These are phyloP conservation scores for Sarocladium oryzae DNA, from an alignment of 2,329 filamentous ascomycete genomes.

Conservation along the genomic window DNA sequence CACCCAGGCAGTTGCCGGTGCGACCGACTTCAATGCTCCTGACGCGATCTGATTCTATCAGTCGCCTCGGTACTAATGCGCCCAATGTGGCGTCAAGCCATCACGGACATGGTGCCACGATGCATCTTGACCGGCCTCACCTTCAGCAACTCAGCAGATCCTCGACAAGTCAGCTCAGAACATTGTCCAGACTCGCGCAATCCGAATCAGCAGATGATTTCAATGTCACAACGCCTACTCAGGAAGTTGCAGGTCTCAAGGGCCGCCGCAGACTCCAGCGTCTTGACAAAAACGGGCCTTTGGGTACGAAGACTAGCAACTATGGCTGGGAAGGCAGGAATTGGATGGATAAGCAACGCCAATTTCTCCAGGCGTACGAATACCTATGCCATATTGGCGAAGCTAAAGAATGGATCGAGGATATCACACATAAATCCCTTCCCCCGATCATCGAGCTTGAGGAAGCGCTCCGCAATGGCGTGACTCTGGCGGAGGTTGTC, in stretches of 20 bases:
- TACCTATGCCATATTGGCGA: conserved; percentile 98
- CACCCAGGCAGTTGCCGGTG: conserved; percentile 33
- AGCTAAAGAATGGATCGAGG: conserved; percentile 97
- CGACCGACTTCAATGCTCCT: conserved; percentile 58
- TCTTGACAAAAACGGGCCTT: conserved; percentile 45
- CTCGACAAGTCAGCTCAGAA: conserved; percentile 81
- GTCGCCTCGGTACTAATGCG: conserved; percentile 18
- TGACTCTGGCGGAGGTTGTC: conserved; percentile 90
- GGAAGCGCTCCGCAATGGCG: conserved; percentile 84
- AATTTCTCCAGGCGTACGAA: conserved; percentile 94
- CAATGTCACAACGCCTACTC: conserved; percentile 65
- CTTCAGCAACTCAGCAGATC: conserved; percentile 79
- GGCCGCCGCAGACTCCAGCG: conserved; percentile 79
- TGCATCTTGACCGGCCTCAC: conserved; percentile 58
- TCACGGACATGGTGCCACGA: conserved; percentile 25
- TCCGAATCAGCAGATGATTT: conserved; percentile 73
- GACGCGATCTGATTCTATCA: conserved; percentile 49
- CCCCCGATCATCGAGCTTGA: conserved; percentile 91
- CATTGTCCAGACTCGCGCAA: conserved; percentile 76
- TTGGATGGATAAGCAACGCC: conserved; percentile 98
- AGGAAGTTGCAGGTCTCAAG: conserved; percentile 82
- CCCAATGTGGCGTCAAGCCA: conserved; percentile 10
- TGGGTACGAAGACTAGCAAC: conserved; percentile 36
- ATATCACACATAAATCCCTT: conserved; percentile 76
- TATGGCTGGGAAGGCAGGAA: conserved; percentile 77